These are phyloP conservation scores for Fusarium xylarioides DNA, from an alignment of 2,329 filamentous ascomycete genomes.

Conservation along the genomic window DNA sequence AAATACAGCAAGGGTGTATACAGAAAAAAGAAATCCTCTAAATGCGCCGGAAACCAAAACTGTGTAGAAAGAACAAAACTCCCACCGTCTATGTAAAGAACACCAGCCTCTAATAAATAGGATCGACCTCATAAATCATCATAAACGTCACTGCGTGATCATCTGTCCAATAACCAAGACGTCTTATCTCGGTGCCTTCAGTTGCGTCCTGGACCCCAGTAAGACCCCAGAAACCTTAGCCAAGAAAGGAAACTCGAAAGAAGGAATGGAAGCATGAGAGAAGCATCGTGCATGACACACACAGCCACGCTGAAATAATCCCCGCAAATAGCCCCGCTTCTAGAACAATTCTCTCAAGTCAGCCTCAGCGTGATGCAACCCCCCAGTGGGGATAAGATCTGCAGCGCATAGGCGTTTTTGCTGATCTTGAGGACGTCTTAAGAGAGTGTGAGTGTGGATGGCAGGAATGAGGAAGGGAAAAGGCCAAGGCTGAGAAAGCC, in stretches of 20 bases:
- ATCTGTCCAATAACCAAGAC: constrained; percentile 20
- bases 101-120: constrained; percentile 18
- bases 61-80: constrained; percentile 9
- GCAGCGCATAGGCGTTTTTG: constrained; percentile 33
- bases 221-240: neutral
- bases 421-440: constrained; percentile 8
- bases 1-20: constrained; percentile 16
- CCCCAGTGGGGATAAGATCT: constrained; percentile 26
- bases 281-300: constrained; percentile 30
- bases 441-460: constrained; percentile 4
- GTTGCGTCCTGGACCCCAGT: constrained; percentile 2
- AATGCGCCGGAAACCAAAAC: neutral
- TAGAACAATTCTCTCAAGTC: constrained; percentile 47
- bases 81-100: constrained; percentile 31
- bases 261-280: constrained; percentile 36
- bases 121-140: constrained; percentile 31
- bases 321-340: constrained; percentile 41
- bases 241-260: constrained; percentile 34
- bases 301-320: constrained; percentile 30
- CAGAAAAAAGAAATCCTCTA: constrained; percentile 4
- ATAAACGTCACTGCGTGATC: constrained; percentile 32
- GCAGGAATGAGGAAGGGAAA: constrained; percentile 16
- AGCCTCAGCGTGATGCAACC: constrained; percentile 35
- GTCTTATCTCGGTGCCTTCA: constrained; percentile 36
- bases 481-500: constrained; percentile 22